Evolutionary conservation across 1,284 basidiomycete species (phyloP), one percentile per base, ranked within the genome.

Genomic region (Athelia sp.): DNA sequence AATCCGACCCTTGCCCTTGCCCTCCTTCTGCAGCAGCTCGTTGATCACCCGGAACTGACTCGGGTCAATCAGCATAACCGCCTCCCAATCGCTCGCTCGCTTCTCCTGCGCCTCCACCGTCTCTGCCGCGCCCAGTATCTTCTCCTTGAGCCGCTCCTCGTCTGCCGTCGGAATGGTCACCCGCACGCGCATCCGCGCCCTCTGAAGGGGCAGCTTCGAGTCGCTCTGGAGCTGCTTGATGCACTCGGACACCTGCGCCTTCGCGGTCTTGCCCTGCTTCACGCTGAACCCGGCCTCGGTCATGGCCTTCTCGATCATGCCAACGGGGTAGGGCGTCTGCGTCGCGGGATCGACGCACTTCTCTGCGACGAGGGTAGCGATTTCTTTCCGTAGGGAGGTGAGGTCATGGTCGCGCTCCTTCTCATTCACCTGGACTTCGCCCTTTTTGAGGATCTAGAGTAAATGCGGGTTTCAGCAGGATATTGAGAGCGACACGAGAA

Each of bases 271-370:
- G 52, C 86, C 84, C 23, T 80, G 79, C 62, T 92, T 90, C 34
- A 97, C 87, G 56, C 90, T 94, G 68, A 90, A 97, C 11, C 95
- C 94, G 4, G 93, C 85, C 64, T 98, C 95, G 21, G 82, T 73
- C 93, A 99, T 96, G 0, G 94, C 95, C 70, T 98, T 99, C 63
- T 99, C 97, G 54, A 99, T 93, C 76, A 99, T 93, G 18, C 91
- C 89, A 43, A 96, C 92, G 1, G 94, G 89, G 66, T 98, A 95
- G 3, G 94, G 93, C 21, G 86, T 75, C 61, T 93, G 86, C 2
- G 93, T 96, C 2, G 75, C 69, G 1, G 96, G 97, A 61, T 99
- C 95, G 31, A 98, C 93, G 52, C 91, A 97, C 74, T 94, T 95
- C 68, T 95, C 92, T 1, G 93, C 86, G 3, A 99, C 92, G 40